Conservation (phyloP, 371 early-diverging fungal genomes). For the Mucor ambiguus region DNA sequence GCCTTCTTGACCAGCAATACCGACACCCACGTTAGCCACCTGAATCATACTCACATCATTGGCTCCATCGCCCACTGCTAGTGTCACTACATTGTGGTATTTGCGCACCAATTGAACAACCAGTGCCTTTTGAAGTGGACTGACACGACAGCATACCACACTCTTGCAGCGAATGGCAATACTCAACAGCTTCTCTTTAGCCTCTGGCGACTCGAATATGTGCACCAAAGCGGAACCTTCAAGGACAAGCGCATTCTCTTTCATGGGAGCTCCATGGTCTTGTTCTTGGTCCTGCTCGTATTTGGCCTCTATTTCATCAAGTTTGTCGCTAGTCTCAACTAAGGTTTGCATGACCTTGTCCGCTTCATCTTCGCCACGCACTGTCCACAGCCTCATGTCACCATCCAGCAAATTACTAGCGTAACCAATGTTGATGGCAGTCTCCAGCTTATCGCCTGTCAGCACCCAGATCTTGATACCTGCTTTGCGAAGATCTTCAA, state of each 20-base stretch:
- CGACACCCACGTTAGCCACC: slow-evolving; percentile 93
- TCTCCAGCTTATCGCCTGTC: slow-evolving; percentile 99
- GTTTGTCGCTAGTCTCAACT: slow-evolving; percentile 32
- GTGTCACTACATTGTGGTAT: slow-evolving; percentile 72
- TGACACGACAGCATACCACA: slow-evolving; percentile 94
- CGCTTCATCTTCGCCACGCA: slow-evolving; percentile 54
- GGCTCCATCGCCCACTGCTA: slow-evolving; percentile 98
- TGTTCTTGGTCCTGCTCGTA: not conserved
- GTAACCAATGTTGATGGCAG: slow-evolving; percentile 98
- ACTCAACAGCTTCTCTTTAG: slow-evolving; percentile 66
- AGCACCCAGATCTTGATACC: slow-evolving; percentile 99
- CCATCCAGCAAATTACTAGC: slow-evolving; percentile 79
- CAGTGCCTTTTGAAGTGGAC: slow-evolving; percentile 96
- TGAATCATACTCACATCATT: slow-evolving; percentile 95
- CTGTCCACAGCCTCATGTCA: slow-evolving; percentile 73
- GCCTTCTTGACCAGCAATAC: slow-evolving; percentile 92
- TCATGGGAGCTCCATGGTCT: not conserved
- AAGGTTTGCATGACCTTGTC: slow-evolving; percentile 50
- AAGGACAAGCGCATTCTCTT: slow-evolving; percentile 78
- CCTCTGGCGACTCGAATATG: slow-evolving; percentile 66
- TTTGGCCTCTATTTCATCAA: slow-evolving; percentile 9
- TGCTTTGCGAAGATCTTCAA: slow-evolving; percentile 82
- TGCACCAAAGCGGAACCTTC: slow-evolving; percentile 89
- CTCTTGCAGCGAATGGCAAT: slow-evolving; percentile 84
- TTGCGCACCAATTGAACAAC: slow-evolving; percentile 93